Base-by-base conservation (phyloP, 768 basidiomycete species). In the Cytidiella melzeri region DNA sequence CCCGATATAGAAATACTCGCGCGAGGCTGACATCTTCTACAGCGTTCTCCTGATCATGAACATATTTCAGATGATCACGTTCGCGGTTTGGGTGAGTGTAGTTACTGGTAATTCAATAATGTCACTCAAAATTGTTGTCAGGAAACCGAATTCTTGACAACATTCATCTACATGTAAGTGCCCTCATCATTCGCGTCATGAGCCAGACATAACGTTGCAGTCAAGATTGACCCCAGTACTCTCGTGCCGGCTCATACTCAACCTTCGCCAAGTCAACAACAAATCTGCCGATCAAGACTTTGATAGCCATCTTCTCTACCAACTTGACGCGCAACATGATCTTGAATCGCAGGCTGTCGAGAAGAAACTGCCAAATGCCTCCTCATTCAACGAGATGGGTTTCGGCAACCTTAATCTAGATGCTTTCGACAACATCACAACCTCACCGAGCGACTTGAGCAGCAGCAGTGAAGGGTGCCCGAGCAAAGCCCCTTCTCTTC, bases 31-130 rank as follows among this genome's bases (percentile, higher is more conserved):
- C 40, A 10, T 41, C 40, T 24, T 9, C 15, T n/a, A 28, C 44
- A 45, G 44, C 15, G 27, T 45, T 27, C 28, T 45, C 10, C 23
- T 45, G 25, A 12, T 34, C 15, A 27, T 45, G 26, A 45, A 45
- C 28, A n/a, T 45, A 34, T n/a, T 34, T 18, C 27, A 18, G 26
- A n/a, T 44, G 25, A 20, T 44, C 25, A 44, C 25, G 9, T 41
- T 41, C 40, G n/a, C 40, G 9, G 40, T 18, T 9, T 41, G n/a
- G 40, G n/a, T 41, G n/a, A 7, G 40, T 41, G 19, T 41, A n/a
- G n/a, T n/a, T n/a, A n/a, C n/a, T n/a, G n/a, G n/a, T n/a, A n/a
- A n/a, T n/a, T n/a, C n/a, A n/a, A n/a, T n/a, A n/a, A n/a, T 34
- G 9, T 34, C 15, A 15, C 30, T 34, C 30, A 34, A 7, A n/a